Conservation (phyloP, 257 asterid genomes). For the Buddleja alternifolia region DNA sequence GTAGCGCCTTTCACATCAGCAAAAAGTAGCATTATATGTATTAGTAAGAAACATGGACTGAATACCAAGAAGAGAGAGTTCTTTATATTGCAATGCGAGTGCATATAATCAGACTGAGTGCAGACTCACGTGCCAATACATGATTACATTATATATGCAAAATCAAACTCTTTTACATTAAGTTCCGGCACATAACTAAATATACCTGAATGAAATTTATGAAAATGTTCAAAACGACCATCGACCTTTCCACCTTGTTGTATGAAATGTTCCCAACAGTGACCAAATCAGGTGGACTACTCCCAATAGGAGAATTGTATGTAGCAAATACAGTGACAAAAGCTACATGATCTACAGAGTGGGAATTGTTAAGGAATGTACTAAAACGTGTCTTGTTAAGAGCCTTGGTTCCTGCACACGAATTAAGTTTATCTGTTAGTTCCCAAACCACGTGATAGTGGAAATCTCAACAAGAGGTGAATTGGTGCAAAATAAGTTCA, state of each 20-base stretch:
- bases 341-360: slow-evolving; percentile 45
- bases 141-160: neutral
- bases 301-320: slow-evolving; percentile 59
- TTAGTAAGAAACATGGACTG: neutral
- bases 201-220: slow-evolving; percentile 87
- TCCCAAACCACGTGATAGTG: neutral
- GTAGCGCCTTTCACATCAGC: neutral
- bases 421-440: slow-evolving; percentile 14
- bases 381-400: slow-evolving; percentile 60
- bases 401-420: slow-evolving; percentile 68
- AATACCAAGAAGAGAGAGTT: neutral
- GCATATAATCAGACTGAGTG: neutral
- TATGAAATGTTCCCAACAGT: slow-evolving; percentile 77
- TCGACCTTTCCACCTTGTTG: slow-evolving; percentile 75
- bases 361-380: slow-evolving; percentile 28
- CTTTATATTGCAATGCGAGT: neutral
- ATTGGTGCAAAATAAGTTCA: neutral
- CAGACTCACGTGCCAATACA: neutral
- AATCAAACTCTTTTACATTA: neutral
- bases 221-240: slow-evolving; percentile 77
- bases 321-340: slow-evolving; percentile 78
- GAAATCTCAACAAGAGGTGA: neutral
- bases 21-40: neutral
- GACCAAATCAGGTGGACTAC: slow-evolving; percentile 53
- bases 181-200: neutral